A percentile compares a stretch with the other conserved stretches of the same genome.
These are phyloP conservation scores for Chlorociboria aeruginascens DNA, from an alignment of 495 filamentous ascomycete species.

Conservation along the genomic window DNA sequence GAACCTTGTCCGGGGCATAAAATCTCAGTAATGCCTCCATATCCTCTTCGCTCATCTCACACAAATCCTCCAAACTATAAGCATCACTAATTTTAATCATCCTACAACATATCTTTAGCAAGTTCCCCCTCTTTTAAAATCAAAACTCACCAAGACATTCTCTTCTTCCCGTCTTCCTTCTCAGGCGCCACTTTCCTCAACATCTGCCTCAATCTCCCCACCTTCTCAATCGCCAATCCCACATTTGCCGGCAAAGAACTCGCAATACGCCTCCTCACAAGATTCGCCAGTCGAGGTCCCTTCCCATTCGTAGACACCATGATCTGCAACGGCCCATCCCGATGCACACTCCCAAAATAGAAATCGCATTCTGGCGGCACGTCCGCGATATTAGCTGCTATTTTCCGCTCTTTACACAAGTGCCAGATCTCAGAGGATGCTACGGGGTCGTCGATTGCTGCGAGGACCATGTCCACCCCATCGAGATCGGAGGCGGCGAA, in stretches of 20 bases:
- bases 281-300: slow-evolving; percentile 80
- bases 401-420: slow-evolving; percentile 71
- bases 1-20: slow-evolving; percentile 44
- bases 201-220: slow-evolving; percentile 69
- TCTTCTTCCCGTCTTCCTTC: slow-evolving; percentile 62
- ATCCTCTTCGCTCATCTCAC: slow-evolving; percentile 70
- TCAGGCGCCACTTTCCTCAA: slow-evolving; percentile 64
- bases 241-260: slow-evolving; percentile 58
- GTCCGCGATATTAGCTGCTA: slow-evolving; percentile 92
- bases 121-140: neutral
- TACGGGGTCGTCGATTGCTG: slow-evolving; percentile 82
- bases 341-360: slow-evolving; percentile 91
- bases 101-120: slow-evolving; percentile 28
- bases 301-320: slow-evolving; percentile 99
- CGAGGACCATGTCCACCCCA: slow-evolving; percentile 70
- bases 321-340: slow-evolving; percentile 89
- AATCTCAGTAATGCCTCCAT: slow-evolving; percentile 65
- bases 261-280: slow-evolving; percentile 76
- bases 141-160: slow-evolving; percentile 72
- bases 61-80: slow-evolving; percentile 78
- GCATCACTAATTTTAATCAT: slow-evolving; percentile 85
- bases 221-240: slow-evolving; percentile 70
- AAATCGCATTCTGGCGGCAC: slow-evolving; percentile 97
- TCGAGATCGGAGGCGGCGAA: slow-evolving; percentile 79
- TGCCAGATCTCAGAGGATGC: slow-evolving; percentile 83